Base-by-base conservation (phyloP, 2,329 filamentous ascomycete genomes). In the Tolypocladium sp. region DNA sequence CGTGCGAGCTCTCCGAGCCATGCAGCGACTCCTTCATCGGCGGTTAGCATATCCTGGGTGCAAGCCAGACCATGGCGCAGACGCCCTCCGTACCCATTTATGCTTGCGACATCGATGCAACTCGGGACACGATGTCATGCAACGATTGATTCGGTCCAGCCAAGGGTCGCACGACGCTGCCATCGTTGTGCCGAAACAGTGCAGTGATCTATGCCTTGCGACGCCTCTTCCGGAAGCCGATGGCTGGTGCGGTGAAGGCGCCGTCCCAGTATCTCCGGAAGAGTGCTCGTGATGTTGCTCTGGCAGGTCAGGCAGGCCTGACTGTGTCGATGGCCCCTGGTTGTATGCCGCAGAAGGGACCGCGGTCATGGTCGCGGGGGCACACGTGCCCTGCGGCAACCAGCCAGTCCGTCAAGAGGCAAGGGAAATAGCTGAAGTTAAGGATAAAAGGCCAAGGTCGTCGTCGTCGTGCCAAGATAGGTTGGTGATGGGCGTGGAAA, bases 121-220 rank as follows among this genome's bases (percentile, higher is more conserved):
- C 35, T 60, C 61, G 5, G 59, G 59, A 41, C 60, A 63, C 7
- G 62, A 62, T 4, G 51, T 35, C 17, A 56, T 57, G 55, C 56
- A 55, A n/a, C 40, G 52, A 20, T n/a, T 51, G 20, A 40, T 25
- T 25, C 7, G 22, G 35, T 53, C 41, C 8, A 42, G 25, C 4
- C 37, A 7, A 30, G 40, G 30, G 20, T 41, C 38, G 17, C 33
- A 22, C n/a, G 40, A 20, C 15, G 33, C 41, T 22, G 15, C 27
- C 13, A 22, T 20, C 4, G 15, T 22, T 5, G 12, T 15, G 20
- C 38, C 40, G 20, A 55, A 44, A 17, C 38, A 41, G 10, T 46
- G 41, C 12, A 37, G n/a, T 12, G 51, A 46, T n/a, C 22, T 35
- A 4, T 22, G 49, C 15, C 15, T 25, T 25, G 57, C 13, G n/a